Evolutionary conservation across 2,329 filamentous ascomycete species (phyloP).

Genomic region (Stagonosporopsis rhizophila): DNA sequence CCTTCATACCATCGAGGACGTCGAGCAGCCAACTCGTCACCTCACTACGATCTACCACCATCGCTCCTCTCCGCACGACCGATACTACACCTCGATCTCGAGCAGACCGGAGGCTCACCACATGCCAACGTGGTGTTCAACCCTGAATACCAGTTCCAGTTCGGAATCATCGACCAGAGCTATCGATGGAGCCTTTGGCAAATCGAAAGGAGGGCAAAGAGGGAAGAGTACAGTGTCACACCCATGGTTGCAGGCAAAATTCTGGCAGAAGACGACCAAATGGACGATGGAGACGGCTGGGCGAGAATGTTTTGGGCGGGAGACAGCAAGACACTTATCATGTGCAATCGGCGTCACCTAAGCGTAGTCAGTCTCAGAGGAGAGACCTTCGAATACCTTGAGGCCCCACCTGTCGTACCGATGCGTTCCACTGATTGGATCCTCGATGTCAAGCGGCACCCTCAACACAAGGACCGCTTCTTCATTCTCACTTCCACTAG

Average conservation of each 20-base stretch:
- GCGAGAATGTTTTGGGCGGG: slow-evolving; percentile 58
- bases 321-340: slow-evolving; percentile 57
- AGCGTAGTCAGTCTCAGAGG: slow-evolving; percentile 46
- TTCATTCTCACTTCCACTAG: slow-evolving; percentile 65
- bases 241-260: slow-evolving; percentile 40
- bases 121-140: slow-evolving; percentile 73
- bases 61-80: slow-evolving; percentile 65
- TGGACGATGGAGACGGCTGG: slow-evolving; percentile 56
- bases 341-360: slow-evolving; percentile 57
- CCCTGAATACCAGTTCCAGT: slow-evolving; percentile 65
- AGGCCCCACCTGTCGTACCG: slow-evolving; percentile 35
- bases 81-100: slow-evolving; percentile 60
- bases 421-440: slow-evolving; percentile 56
- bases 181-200: slow-evolving; percentile 76
- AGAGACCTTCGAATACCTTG: slow-evolving; percentile 25
- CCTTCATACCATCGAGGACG: slow-evolving; percentile 30
- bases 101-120: slow-evolving; percentile 61
- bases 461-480: slow-evolving; percentile 57
- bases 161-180: slow-evolving; percentile 70
- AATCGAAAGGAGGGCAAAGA: slow-evolving; percentile 46
- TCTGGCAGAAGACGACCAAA: slow-evolving; percentile 1
- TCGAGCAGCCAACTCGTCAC: slow-evolving; percentile 24
- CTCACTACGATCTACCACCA: slow-evolving; percentile 38
- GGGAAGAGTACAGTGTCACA: slow-evolving; percentile 43
- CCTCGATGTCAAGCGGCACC: slow-evolving; percentile 63